Evolutionary conservation across 441 rosid genomes (phyloP).

Genomic region (Gossypium gossypioides): DNA sequence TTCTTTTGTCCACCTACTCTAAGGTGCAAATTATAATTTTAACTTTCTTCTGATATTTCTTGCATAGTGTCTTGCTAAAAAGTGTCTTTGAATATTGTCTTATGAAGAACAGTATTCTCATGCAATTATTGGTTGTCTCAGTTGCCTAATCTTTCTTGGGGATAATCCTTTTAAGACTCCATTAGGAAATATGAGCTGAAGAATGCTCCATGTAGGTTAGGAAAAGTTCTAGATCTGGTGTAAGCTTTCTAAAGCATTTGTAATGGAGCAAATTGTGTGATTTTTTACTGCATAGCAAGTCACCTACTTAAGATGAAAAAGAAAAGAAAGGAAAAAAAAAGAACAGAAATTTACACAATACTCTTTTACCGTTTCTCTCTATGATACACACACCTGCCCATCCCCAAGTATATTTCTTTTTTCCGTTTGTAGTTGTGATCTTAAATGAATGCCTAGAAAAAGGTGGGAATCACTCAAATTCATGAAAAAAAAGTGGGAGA

Average conservation of each 20-base stretch:
- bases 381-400: neutral
- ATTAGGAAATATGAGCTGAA: neutral
- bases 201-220: neutral
- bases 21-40: neutral
- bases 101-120: neutral
- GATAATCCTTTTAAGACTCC: neutral
- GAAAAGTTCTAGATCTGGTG: neutral
- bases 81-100: neutral
- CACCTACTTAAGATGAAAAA: neutral
- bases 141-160: neutral
- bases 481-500: neutral
- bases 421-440: neutral
- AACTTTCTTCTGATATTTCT: neutral
- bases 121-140: neutral
- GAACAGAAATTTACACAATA: neutral
- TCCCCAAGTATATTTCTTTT: neutral
- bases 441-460: neutral
- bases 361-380: neutral
- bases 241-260: neutral
- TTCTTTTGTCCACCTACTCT: slow-evolving; percentile 11
- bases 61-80: neutral
- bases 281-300: neutral
- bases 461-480: neutral
- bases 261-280: neutral
- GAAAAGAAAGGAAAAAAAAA: neutral